Base-by-base conservation (phyloP, 2,329 filamentous ascomycete genomes). In the Phialocephala sp. region DNA sequence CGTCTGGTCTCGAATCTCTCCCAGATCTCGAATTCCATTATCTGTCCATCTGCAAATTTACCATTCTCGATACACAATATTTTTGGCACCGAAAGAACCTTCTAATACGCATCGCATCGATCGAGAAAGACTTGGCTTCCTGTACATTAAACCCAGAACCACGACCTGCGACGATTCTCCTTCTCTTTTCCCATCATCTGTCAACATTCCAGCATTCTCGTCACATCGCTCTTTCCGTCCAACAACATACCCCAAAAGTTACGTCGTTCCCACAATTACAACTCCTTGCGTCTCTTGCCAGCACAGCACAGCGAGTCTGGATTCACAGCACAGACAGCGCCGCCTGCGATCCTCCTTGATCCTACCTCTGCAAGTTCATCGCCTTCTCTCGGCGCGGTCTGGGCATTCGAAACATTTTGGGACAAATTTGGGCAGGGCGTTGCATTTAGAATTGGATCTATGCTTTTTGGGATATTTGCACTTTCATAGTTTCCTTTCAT, bases 101-200 rank as follows among this genome's bases (percentile, higher is more conserved):
- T 71, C 43, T 69, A 71, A 70, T 70, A 68, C 62, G 24, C 59
- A n/a, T 64, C 62, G 50, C 62, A 52, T 45, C 50, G 50, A 41
- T 63, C 55, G 52, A 56, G 8, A 35, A 43, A 32, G 27, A 32
- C 27, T 36, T 12, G 60, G 58, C 58, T 55, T 41, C 9, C 47
- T 72, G 69, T 72, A 73, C 47, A 72, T 59, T 70, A 72, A 60
- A 58, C 68, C 41, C 58, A 66, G 67, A 65, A 61, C 64, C 45
- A 74, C 67, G 72, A 74, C 64, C 65, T 65, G 64, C 66, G 65
- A 74, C 72, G 72, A 74, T 71, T 74, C 69, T 74, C 69, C 64
- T 72, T 71, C 20, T 58, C 47, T 50, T 27, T 35, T 22, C 39
- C 55, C 22, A 27, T 60, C 67, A 64, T 63, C 60, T 50, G 63